phyloP scores from a whole-genome alignment of 352 stramenopile genomes.

The Pythium oligandrum region DNA sequence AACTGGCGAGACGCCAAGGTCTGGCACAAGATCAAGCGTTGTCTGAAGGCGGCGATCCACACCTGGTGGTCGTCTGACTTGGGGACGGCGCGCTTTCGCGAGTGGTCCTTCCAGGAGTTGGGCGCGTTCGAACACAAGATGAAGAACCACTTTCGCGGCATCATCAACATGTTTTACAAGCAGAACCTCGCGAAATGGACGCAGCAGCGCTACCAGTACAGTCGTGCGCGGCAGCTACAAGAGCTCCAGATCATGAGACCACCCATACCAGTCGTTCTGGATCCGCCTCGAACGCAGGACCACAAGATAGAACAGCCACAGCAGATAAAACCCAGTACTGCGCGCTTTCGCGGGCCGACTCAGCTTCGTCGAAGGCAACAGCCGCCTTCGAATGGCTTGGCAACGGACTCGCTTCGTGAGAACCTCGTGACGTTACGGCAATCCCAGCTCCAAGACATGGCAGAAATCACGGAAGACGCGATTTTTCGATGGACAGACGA shows the following conservation, averaged over 20 bases:
- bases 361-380: neutral
- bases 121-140: slow-evolving; percentile 36
- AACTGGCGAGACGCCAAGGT: slow-evolving; percentile 14
- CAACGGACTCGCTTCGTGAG: neutral
- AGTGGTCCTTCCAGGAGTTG: slow-evolving; percentile 25
- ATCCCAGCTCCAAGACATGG: slow-evolving; percentile 10
- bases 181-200: slow-evolving; percentile 49
- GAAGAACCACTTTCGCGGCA: slow-evolving; percentile 26
- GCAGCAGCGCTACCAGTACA: slow-evolving; percentile 15
- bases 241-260: slow-evolving; percentile 12
- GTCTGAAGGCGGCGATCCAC: slow-evolving; percentile 12
- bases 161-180: slow-evolving; percentile 38
- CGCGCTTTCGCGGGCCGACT: neutral
- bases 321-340: neutral
- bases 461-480: slow-evolving; percentile 7
- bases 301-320: neutral
- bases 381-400: neutral
- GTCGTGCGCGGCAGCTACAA: slow-evolving; percentile 7
- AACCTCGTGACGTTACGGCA: neutral
- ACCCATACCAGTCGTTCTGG: neutral
- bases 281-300: neutral
- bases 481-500: slow-evolving; percentile 42
- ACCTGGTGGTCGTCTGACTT: slow-evolving; percentile 26
- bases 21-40: slow-evolving; percentile 26
- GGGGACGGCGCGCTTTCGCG: slow-evolving; percentile 1